These are phyloP conservation scores for Kodamaea jinghongensis DNA, from an alignment of 805 yeast genomes.

Conservation along the genomic window DNA sequence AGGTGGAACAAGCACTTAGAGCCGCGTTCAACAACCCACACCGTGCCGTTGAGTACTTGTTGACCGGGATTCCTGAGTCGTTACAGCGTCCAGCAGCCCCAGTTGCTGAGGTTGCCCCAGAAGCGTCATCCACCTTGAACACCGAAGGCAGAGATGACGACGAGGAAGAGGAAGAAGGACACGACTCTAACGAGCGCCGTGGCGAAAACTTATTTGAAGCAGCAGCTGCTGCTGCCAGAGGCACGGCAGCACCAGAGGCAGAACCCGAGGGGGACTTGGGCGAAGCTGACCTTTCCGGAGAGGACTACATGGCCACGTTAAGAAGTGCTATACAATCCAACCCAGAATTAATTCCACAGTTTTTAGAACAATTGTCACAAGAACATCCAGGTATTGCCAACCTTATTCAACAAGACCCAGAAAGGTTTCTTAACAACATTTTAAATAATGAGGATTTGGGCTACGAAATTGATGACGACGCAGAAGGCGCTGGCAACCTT, in stretches of 20 bases:
- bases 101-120: conserved; percentile 19
- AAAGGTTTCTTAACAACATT: conserved; percentile 73
- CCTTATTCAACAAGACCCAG: conserved; percentile 82
- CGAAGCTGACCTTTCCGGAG: conserved; percentile 29
- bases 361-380: conserved; percentile 77
- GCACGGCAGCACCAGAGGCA: conserved; percentile 15
- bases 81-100: conserved; percentile 36
- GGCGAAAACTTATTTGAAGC: conserved; percentile 55
- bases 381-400: conserved; percentile 83
- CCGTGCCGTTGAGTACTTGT: conserved; percentile 91
- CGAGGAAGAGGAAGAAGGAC: conserved; percentile 32
- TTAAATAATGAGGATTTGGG: conserved; percentile 54
- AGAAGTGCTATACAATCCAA: conserved; percentile 78
- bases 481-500: conserved; percentile 26
- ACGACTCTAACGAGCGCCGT: conserved; percentile 27
- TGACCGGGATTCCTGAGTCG: conserved; percentile 83
- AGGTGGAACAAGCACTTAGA: conserved; percentile 85
- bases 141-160: conserved; percentile 9
- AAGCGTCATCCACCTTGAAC: background rate
- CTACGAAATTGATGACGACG: conserved; percentile 37
- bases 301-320: conserved; percentile 50
- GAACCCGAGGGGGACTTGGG: conserved; percentile 28
- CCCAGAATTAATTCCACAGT: conserved; percentile 84
- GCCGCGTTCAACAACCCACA: conserved; percentile 98
- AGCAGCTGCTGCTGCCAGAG: conserved; percentile 38